A percentile compares a stretch with the other conserved stretches of the same genome.
phyloP scores from a whole-genome alignment of 768 basidiomycete genomes.

The Lentinula raphanica region DNA sequence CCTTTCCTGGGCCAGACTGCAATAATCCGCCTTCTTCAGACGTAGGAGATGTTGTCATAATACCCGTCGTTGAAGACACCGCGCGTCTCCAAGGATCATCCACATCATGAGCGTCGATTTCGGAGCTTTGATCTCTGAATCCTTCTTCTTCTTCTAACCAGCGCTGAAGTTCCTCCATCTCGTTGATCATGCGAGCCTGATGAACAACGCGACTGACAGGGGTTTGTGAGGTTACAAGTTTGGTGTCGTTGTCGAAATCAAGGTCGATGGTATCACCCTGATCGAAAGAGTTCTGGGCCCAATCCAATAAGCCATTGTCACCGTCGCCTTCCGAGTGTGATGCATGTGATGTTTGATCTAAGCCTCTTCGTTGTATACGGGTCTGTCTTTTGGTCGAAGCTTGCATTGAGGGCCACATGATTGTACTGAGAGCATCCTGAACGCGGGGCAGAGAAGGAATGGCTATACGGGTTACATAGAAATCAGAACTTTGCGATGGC shows the following conservation, averaged over 20 bases:
- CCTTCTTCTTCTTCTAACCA: slow-evolving; percentile 56
- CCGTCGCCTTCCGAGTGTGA: slow-evolving; percentile 11
- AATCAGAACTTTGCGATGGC: background rate
- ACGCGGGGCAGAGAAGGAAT: slow-evolving; percentile 59
- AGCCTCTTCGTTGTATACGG: background rate
- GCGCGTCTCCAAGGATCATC: slow-evolving; percentile 38
- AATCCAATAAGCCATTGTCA: slow-evolving; percentile 32
- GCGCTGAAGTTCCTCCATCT: slow-evolving; percentile 54
- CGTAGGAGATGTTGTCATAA: background rate
- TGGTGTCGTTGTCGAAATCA: slow-evolving; percentile 12
- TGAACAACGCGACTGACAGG: slow-evolving; percentile 18
- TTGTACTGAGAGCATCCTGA: slow-evolving; percentile 73
- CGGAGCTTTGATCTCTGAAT: slow-evolving; percentile 3
- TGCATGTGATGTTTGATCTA: background rate
- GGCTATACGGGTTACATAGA: slow-evolving; percentile 23
- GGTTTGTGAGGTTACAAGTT: slow-evolving; percentile 11
- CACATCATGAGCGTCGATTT: slow-evolving; percentile 11
- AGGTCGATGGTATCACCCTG: slow-evolving; percentile 19
- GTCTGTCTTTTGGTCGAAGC: slow-evolving; percentile 23
- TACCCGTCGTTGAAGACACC: background rate
- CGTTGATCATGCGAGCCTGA: slow-evolving; percentile 35
- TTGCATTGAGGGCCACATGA: slow-evolving; percentile 85
- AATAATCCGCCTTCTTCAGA: background rate
- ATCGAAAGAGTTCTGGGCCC: slow-evolving; percentile 37
- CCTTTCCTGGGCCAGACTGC: background rate